Evolutionary conservation across 2,329 filamentous ascomycete species (phyloP).

Genomic region (Scytalidium sp.): DNA sequence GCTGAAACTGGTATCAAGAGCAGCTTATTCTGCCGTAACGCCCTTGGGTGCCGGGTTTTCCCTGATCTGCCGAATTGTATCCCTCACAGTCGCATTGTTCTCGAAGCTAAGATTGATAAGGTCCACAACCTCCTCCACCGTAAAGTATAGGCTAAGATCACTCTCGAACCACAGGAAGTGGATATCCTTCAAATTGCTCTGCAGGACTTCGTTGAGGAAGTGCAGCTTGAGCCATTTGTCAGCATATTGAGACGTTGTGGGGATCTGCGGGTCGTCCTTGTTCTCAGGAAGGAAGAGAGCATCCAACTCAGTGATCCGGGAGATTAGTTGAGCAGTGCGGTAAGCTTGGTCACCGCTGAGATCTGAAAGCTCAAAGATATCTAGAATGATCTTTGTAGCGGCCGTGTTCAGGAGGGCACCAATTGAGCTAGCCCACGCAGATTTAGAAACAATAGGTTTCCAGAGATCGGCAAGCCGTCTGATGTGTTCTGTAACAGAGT

Average conservation of each 20-base stretch:
- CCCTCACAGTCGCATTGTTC: slow-evolving; percentile 56
- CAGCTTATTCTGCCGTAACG: neutral
- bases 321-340: slow-evolving; percentile 56
- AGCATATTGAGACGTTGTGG: slow-evolving; percentile 58
- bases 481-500: slow-evolving; percentile 50
- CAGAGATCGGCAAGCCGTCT: slow-evolving; percentile 52
- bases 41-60: slow-evolving; percentile 42
- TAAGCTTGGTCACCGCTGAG: slow-evolving; percentile 65
- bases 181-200: slow-evolving; percentile 64
- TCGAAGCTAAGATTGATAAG: slow-evolving; percentile 63
- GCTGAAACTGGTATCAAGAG: neutral
- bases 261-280: slow-evolving; percentile 29
- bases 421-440: slow-evolving; percentile 61
- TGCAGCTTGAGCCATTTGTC: slow-evolving; percentile 61
- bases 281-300: slow-evolving; percentile 54
- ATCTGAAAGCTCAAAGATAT: slow-evolving; percentile 59
- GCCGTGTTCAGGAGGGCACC: slow-evolving; percentile 58
- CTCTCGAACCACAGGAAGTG: slow-evolving; percentile 63
- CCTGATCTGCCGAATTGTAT: slow-evolving; percentile 56
- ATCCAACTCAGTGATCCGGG: slow-evolving; percentile 54
- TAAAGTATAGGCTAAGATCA: slow-evolving; percentile 62
- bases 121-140: slow-evolving; percentile 59
- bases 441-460: slow-evolving; percentile 56
- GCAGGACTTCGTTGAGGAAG: slow-evolving; percentile 61
- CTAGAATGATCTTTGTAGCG: slow-evolving; percentile 55